Percentiles rank a stretch among this genome's conserved stretches.
Evolutionary conservation across 139 green algal genomes (phyloP).

Genomic region (Diplosphaera chodatii): DNA sequence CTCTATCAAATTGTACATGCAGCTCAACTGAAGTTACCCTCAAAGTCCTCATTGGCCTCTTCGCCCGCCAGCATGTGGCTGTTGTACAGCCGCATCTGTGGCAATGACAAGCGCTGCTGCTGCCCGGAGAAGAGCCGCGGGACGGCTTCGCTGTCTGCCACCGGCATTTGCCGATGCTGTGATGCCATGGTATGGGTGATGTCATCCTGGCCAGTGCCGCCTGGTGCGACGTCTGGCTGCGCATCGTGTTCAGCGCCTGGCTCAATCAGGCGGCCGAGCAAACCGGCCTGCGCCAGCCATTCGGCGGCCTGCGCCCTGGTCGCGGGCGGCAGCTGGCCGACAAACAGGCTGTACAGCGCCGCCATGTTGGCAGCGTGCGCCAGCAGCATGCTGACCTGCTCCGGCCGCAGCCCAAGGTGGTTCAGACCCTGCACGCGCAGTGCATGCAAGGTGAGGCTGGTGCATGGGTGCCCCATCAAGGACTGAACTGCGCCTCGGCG

Average conservation of each 20-base stretch:
- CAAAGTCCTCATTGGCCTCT: conserved; percentile 54
- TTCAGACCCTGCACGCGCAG: conserved; percentile 16
- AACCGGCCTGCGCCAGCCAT: conserved; percentile 38
- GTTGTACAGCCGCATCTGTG: conserved; percentile 53
- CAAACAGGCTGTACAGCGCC: conserved; percentile 45
- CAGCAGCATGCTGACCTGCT: conserved; percentile 22
- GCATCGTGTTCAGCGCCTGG: no score
- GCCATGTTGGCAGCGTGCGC: conserved; percentile 29
- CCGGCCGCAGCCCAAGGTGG: background rate
- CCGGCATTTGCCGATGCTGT: background rate
- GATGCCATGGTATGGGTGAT: no score
- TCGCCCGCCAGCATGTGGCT: conserved; percentile 31
- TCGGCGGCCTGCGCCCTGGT: conserved; percentile 19
- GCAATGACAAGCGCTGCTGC: conserved; percentile 48
- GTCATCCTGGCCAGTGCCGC: no score
- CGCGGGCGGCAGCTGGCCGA: conserved; percentile 40
- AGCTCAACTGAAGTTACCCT: conserved; percentile 21
- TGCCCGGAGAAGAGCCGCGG: conserved; percentile 53
- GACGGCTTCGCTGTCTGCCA: background rate
- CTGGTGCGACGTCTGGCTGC: no score
- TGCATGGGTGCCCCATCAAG: background rate
- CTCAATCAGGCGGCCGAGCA: conserved; percentile 10
- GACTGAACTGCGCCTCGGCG: background rate
- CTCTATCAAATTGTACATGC: no score
- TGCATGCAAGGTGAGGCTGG: no score